A percentile compares a stretch with the other conserved stretches of the same genome.
phyloP scores from a whole-genome alignment of 768 basidiomycete genomes.

The Harrya chromipes region DNA sequence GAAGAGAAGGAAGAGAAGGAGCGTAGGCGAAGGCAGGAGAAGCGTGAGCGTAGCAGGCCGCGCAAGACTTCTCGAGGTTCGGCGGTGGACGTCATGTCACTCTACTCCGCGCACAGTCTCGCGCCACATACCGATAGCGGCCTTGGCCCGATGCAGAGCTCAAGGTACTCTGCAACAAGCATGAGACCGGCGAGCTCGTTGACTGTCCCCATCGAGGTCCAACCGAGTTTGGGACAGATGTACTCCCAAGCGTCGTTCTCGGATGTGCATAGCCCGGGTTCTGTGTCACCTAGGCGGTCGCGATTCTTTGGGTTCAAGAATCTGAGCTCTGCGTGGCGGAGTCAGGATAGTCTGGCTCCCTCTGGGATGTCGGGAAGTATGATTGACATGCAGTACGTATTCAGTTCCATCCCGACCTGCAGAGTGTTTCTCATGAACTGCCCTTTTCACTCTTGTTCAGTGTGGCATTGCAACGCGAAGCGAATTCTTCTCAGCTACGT shows the following conservation, averaged over 20 bases:
- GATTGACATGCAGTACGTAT: slow-evolving; percentile 90
- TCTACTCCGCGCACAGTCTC: slow-evolving; percentile 64
- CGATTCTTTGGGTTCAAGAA: slow-evolving; percentile 80
- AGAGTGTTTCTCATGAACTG: slow-evolving; percentile 5
- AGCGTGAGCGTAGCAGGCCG: slow-evolving; percentile 49
- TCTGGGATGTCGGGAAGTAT: slow-evolving; percentile 84
- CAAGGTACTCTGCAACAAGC: slow-evolving; percentile 56
- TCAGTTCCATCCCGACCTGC: neutral
- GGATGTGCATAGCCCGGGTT: slow-evolving; percentile 71
- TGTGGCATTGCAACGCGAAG: slow-evolving; percentile 75
- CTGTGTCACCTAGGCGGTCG: slow-evolving; percentile 62
- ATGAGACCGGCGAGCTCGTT: slow-evolving; percentile 61
- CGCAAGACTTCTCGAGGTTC: slow-evolving; percentile 75
- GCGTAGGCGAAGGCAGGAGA: slow-evolving; percentile 66
- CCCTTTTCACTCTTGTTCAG: slow-evolving; percentile 35
- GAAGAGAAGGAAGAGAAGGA: slow-evolving; percentile 77
- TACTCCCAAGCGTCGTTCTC: slow-evolving; percentile 81
- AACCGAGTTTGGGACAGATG: slow-evolving; percentile 57
- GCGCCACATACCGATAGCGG: slow-evolving; percentile 57
- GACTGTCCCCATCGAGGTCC: slow-evolving; percentile 55
- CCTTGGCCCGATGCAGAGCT: slow-evolving; percentile 51
- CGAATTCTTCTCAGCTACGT: slow-evolving; percentile 30
- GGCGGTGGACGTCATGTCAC: slow-evolving; percentile 65
- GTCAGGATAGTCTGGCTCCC: slow-evolving; percentile 78
- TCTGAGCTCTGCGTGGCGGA: slow-evolving; percentile 67